These are phyloP conservation scores for Acephala macrosclerotiorum DNA, from an alignment of 2,329 filamentous ascomycete genomes.

Conservation along the genomic window DNA sequence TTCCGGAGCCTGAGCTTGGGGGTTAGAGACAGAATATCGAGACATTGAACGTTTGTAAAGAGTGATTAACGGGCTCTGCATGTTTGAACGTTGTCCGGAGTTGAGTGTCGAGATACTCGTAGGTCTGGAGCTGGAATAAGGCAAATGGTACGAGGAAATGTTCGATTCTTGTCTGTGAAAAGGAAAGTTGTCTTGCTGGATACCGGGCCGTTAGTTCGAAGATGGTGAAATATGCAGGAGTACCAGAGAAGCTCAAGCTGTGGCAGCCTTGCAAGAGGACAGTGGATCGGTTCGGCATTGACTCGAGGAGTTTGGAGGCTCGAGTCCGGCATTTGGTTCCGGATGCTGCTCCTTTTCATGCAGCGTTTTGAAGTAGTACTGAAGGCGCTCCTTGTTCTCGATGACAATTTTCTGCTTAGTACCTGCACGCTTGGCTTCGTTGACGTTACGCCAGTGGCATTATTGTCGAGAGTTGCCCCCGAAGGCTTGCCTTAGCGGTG, in stretches of 20 bases:
- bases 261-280: background rate
- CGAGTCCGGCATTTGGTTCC: background rate
- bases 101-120: background rate
- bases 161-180: background rate
- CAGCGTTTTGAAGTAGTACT: background rate
- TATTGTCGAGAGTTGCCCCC: background rate
- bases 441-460: slow-evolving; percentile 10
- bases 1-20: background rate
- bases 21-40: background rate
- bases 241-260: background rate
- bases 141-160: background rate
- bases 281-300: background rate
- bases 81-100: background rate
- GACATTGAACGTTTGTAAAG: background rate
- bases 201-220: background rate
- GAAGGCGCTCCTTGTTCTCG: background rate
- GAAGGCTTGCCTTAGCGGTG: slow-evolving; percentile 23
- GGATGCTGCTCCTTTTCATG: background rate
- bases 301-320: background rate
- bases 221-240: background rate
- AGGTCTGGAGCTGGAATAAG: background rate
- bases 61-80: background rate
- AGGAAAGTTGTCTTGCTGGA: background rate
- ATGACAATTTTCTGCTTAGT: background rate
- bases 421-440: background rate